These are phyloP conservation scores for Teunomyces tritomae DNA, from an alignment of 805 yeast genomes.

Conservation along the genomic window DNA sequence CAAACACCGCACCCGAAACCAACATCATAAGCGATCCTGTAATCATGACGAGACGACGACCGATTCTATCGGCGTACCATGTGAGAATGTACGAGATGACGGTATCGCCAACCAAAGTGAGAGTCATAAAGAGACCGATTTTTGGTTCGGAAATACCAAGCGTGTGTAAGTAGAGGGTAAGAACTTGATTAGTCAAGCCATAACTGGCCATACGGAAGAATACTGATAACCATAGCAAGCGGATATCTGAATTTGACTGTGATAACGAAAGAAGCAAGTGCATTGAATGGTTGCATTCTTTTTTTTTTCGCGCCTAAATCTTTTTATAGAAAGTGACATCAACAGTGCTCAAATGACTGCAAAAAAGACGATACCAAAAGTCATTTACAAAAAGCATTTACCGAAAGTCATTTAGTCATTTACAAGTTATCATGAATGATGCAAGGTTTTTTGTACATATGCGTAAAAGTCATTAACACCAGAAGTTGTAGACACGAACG, in stretches of 20 bases:
- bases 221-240: conserved; percentile 65
- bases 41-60: conserved; percentile 62
- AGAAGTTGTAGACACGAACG: conserved; percentile 19
- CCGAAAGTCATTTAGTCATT: too few relatives aligned
- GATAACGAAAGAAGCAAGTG: conserved; percentile 34
- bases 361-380: too few relatives aligned
- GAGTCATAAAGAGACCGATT: conserved; percentile 79
- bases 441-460: neutral
- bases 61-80: conserved; percentile 72
- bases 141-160: conserved; percentile 52
- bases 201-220: conserved; percentile 70
- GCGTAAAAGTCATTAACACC: conserved; percentile 9
- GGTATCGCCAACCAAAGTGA: conserved; percentile 79
- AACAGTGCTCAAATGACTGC: too few relatives aligned
- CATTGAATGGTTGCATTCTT: conserved; percentile 15
- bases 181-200: conserved; percentile 76
- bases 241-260: conserved; percentile 50
- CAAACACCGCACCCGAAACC: conserved; percentile 62
- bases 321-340: too few relatives aligned
- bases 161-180: conserved; percentile 62
- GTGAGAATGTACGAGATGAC: conserved; percentile 66
- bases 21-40: conserved; percentile 69
- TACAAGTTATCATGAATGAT: too few relatives aligned
- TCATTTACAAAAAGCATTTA: too few relatives aligned
- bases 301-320: neutral